phyloP scores from a whole-genome alignment of 2,329 filamentous ascomycete genomes.

The Monilinia aucupariae region DNA sequence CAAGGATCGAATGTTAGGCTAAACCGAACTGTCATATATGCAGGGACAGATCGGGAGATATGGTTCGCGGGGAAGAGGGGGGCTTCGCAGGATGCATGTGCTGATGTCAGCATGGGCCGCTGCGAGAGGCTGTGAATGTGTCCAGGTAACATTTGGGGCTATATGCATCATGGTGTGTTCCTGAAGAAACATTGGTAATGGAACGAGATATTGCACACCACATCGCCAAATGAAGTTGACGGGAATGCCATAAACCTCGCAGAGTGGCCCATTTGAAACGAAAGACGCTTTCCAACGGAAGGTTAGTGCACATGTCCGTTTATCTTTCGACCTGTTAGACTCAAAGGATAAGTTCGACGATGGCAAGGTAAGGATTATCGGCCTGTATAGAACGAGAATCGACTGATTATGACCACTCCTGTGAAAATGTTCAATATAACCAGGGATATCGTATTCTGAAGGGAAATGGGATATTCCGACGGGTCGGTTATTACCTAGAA shows the following conservation, averaged over 20 bases:
- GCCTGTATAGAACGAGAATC: background rate
- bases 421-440: background rate
- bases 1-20: background rate
- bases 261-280: background rate
- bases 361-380: background rate
- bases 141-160: background rate
- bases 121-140: background rate
- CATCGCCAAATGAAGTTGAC: background rate
- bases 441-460: background rate
- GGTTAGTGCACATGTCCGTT: background rate
- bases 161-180: background rate
- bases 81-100: background rate
- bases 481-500: background rate
- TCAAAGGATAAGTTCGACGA: background rate
- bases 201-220: background rate
- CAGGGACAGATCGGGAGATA: slow-evolving; percentile 7
- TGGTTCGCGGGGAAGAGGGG: background rate
- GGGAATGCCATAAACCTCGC: background rate
- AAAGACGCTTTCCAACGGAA: background rate
- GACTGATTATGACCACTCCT: background rate
- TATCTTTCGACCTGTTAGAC: slow-evolving; percentile 7
- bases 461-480: background rate
- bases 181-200: slow-evolving; percentile 1
- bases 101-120: slow-evolving; percentile 5
- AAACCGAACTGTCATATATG: background rate